These are phyloP conservation scores for Fusarium lyarnte DNA, from an alignment of 2,329 filamentous ascomycete species.

Conservation along the genomic window DNA sequence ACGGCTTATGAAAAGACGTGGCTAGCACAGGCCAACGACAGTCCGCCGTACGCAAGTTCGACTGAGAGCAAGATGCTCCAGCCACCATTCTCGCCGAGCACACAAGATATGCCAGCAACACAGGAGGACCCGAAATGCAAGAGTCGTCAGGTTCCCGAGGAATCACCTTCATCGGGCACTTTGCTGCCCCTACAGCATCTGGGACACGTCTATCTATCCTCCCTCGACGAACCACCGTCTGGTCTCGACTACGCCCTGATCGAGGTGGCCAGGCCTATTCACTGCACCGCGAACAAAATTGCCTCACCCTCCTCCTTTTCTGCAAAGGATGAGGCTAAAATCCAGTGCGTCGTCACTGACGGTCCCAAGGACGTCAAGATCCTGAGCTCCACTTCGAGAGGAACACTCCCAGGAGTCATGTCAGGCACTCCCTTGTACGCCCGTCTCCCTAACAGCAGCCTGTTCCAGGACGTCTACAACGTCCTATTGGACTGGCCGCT, in stretches of 20 bases:
- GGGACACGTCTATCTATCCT: neutral
- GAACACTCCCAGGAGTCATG: neutral
- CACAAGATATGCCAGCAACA: neutral
- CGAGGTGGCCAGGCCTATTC: neutral
- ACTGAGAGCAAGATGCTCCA: neutral
- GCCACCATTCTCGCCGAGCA: neutral
- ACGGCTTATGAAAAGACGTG: neutral
- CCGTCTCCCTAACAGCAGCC: neutral
- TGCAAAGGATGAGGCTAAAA: neutral
- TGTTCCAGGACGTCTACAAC: neutral
- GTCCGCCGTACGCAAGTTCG: neutral
- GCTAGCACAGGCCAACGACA: neutral
- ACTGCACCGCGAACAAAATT: neutral
- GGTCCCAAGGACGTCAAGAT: neutral
- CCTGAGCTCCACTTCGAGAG: neutral
- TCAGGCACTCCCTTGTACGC: neutral
- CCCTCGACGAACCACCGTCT: neutral
- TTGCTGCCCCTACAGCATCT: neutral
- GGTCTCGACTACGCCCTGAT: neutral
- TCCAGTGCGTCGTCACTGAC: neutral
- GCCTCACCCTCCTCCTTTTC: rapidly evolving
- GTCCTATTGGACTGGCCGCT: neutral
- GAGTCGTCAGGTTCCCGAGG: neutral
- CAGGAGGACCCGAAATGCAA: neutral
- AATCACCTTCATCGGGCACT: neutral